Evolutionary conservation across 257 asterid genomes (phyloP), one percentile per base, ranked within the genome.

Genomic region (Euphrasia confusa): DNA sequence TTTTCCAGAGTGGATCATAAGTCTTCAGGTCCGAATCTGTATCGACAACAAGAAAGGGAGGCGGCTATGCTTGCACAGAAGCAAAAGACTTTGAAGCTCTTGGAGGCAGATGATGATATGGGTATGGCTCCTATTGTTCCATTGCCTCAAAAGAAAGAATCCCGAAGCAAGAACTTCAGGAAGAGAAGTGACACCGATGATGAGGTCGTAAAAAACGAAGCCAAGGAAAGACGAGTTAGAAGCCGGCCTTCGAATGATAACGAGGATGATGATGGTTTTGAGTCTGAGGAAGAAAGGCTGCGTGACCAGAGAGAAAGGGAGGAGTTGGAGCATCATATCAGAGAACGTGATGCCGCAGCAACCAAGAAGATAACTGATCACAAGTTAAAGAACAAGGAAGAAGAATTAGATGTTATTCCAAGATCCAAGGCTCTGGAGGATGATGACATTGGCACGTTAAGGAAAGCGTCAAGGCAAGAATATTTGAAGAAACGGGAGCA

Each of bases 401-500:
- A 91, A 91, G 97, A 86, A n/a, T n/a, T n/a, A 72, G 97, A 86
- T 73, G 97, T 85, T 67, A 77, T 83, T 68, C 78, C 90, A 77
- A 84, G 99, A 77, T 80, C 95, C 53, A 26, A 78, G 6, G 96
- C 95, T 33, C 65, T 84, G 79, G 90, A 89, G 83, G 72, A 71
- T 58, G 97, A 92, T 77, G 97, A 81, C 65, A 52, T 81, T 28
- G 77, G 63, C 11, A 63, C 78, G 54, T 79, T 89, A 73, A 92
- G 95, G 80, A 85, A 79, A 72, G 78, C 73, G 71, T 90, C 98
- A 54, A 81, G 98, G 71, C 96, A 84, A 73, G 95, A 88, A 70
- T 90, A 90, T 70, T 71, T 90, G 72, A 88, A 90, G 95, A 85
- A 88, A 78, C 75, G 98, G 77, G 98, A 90, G 90, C 94, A 85